Evolutionary conservation across 805 yeast species (phyloP).

Genomic region (Barnettozyma wickerhamii): DNA sequence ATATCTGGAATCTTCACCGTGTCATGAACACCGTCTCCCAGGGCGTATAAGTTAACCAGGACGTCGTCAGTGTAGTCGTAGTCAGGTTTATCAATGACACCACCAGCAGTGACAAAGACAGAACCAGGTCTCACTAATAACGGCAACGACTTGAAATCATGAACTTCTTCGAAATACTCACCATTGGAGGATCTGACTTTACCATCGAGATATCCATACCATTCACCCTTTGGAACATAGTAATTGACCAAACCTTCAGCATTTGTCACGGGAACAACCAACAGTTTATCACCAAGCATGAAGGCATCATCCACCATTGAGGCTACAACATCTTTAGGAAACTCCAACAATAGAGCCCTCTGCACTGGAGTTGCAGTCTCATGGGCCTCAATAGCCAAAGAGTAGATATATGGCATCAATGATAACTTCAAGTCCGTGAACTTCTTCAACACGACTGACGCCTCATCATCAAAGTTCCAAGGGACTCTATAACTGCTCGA

Average conservation of each 20-base stretch:
- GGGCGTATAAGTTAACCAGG: slow-evolving; percentile 15
- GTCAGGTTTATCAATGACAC: slow-evolving; percentile 16
- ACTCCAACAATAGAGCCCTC: slow-evolving; percentile 20
- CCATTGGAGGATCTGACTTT: slow-evolving; percentile 16
- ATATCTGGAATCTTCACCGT: slow-evolving; percentile 17
- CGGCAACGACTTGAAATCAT: slow-evolving; percentile 18
- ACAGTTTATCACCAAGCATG: slow-evolving; percentile 20
- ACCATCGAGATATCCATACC: slow-evolving; percentile 23
- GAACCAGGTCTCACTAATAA: slow-evolving; percentile 18
- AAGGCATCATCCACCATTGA: slow-evolving; percentile 13
- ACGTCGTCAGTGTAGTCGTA: slow-evolving; percentile 19
- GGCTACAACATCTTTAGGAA: slow-evolving; percentile 13
- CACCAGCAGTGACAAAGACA: slow-evolving; percentile 15
- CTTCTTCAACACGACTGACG: slow-evolving; percentile 16
- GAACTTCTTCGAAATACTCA: slow-evolving; percentile 15
- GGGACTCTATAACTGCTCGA: slow-evolving; percentile 22
- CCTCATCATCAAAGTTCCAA: slow-evolving; percentile 23
- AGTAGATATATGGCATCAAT: slow-evolving; percentile 22
- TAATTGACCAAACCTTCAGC: slow-evolving; percentile 17
- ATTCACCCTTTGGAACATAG: slow-evolving; percentile 20
- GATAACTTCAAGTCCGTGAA: slow-evolving; percentile 21
- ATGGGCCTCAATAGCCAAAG: slow-evolving; percentile 19
- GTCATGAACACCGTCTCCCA: slow-evolving; percentile 17
- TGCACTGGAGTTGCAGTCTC: slow-evolving; percentile 12
- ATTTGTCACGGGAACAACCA: slow-evolving; percentile 18